Percentiles rank a stretch among this genome's conserved stretches.
Evolutionary conservation across 495 filamentous ascomycete genomes (phyloP).

Genomic region (Trichoderma parareesei): DNA sequence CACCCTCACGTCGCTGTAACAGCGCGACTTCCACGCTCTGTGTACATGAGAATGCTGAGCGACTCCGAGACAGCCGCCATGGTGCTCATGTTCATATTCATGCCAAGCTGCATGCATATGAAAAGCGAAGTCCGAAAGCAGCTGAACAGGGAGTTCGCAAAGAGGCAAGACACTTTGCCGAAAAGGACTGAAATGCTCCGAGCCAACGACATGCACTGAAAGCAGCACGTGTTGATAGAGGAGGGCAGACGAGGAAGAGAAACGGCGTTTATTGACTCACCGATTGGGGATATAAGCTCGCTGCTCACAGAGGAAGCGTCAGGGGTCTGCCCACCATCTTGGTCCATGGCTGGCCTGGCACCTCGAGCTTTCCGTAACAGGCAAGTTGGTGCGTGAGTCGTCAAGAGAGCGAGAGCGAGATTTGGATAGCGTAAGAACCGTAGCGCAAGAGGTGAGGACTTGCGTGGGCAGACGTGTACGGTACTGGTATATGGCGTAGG

Average conservation of each 20-base stretch:
- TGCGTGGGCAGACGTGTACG: no score
- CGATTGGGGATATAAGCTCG: constrained; percentile 37
- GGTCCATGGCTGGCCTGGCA: constrained; percentile 18
- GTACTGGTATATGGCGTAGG: no score
- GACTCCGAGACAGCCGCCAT: no score
- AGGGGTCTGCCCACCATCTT: constrained; percentile 36
- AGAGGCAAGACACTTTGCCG: constrained; percentile 7
- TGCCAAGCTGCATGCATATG: no score
- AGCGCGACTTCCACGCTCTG: no score
- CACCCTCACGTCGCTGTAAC: no score
- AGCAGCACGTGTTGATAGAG: constrained; percentile 12
- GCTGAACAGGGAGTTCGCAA: not conserved
- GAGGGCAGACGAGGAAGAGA: not conserved
- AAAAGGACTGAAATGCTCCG: not conserved
- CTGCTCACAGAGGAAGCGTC: constrained; percentile 33
- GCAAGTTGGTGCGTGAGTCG: constrained; percentile 9
- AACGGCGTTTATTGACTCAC: constrained; percentile 26
- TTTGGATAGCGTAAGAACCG: not conserved
- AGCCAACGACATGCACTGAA: constrained; percentile 12
- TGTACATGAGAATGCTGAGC: no score
- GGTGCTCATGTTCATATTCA: no score
- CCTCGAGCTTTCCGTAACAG: constrained; percentile 1
- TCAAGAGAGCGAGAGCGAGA: not conserved
- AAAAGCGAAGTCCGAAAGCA: not conserved
- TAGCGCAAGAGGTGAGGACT: no score